Conservation (phyloP, 495 filamentous ascomycete genomes). For the Daldinia childiae region DNA sequence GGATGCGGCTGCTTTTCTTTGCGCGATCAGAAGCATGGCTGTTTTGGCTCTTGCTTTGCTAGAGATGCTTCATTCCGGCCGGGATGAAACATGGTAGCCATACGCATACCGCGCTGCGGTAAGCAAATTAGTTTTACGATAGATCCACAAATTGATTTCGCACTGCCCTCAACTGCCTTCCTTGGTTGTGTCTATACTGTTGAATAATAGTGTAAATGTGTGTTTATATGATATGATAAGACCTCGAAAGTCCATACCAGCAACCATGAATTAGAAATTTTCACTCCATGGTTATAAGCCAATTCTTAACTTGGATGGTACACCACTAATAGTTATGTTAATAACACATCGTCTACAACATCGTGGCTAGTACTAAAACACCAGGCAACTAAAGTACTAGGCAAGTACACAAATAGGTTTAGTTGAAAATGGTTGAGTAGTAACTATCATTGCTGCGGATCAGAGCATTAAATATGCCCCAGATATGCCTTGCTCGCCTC, state of each 20-base stretch:
- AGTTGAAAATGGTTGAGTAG: background rate
- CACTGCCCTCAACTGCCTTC: background rate
- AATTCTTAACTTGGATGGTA: background rate
- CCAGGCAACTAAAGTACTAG: background rate
- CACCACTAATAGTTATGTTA: background rate
- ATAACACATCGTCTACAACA: background rate
- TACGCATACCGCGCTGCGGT: conserved; percentile 18
- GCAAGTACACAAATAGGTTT: background rate
- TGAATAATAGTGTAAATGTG: background rate
- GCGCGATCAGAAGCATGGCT: conserved; percentile 17
- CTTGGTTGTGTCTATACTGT: background rate
- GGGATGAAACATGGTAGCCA: conserved; percentile 15
- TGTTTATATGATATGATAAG: background rate
- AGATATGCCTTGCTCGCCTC: background rate
- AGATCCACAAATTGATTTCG: conserved; percentile 40
- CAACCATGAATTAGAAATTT: background rate
- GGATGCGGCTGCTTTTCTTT: conserved; percentile 27
- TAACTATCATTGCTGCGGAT: conserved; percentile 20
- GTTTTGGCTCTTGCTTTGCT: conserved; percentile 19
- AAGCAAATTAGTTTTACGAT: conserved; percentile 32
- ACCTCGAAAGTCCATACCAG: background rate
- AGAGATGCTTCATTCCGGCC: conserved; percentile 13
- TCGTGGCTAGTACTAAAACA: background rate
- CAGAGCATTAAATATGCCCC: background rate
- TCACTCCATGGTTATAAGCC: background rate